Evolutionary conservation across 306 rosid species (phyloP).

Genomic region (Prunus padus): DNA sequence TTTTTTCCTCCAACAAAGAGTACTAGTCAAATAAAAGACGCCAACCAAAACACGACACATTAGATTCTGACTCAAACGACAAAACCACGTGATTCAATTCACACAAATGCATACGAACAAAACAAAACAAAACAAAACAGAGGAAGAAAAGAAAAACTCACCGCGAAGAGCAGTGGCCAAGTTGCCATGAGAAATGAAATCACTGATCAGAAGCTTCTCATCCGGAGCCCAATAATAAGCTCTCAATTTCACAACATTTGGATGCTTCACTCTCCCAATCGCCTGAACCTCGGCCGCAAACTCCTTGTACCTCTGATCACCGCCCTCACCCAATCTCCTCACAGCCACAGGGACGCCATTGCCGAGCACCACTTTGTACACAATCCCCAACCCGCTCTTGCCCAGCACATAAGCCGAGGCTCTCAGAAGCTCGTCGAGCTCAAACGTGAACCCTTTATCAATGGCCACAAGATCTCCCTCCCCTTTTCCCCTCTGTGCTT

Average conservation of each 20-base stretch:
- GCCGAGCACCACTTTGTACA: conserved; percentile 93
- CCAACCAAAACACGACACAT: not conserved
- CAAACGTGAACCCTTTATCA: conserved; percentile 82
- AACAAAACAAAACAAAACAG: not conserved
- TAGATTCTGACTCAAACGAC: not conserved
- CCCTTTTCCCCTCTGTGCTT: conserved; percentile 40
- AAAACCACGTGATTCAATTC: not conserved
- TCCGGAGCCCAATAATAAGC: conserved; percentile 97
- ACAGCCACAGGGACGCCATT: conserved; percentile 98
- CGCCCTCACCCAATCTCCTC: conserved; percentile 93
- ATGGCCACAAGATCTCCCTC: conserved; percentile 85
- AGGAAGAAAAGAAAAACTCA: conserved; percentile 10
- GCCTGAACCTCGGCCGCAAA: conserved; percentile 87
- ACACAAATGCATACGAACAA: not conserved
- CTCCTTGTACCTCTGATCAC: conserved; percentile 90
- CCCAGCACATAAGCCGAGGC: conserved; percentile 98
- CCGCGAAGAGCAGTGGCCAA: conserved; percentile 80
- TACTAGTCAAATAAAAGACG: not conserved
- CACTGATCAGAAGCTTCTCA: conserved; percentile 94
- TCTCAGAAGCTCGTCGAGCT: conserved; percentile 85
- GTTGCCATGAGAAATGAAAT: conserved; percentile 87
- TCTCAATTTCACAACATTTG: conserved; percentile 73
- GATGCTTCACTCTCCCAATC: conserved; percentile 89
- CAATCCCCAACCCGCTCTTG: conserved; percentile 94
- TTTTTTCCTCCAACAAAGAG: no score